Base-by-base conservation (phyloP, 2,329 filamentous ascomycete species). In the Ceratocystis diversiconidia region DNA sequence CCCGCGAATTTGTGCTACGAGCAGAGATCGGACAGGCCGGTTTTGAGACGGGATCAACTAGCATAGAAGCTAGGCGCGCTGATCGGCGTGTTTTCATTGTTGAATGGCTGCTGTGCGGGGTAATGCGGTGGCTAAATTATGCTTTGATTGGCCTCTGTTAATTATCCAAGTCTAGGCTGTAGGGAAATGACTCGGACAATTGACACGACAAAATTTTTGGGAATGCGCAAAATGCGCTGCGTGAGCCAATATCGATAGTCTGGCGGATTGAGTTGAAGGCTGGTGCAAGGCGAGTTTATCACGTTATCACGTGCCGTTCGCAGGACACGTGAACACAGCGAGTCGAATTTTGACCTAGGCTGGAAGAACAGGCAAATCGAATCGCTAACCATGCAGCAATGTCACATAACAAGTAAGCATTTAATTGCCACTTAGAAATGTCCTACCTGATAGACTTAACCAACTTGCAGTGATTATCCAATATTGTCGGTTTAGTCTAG, bases 1-100 rank as follows among this genome's bases (percentile, higher is more conserved):
- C 6, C 7, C 55, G 15, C 17, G 55, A n/a, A 10, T 28, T n/a
- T 8, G 28, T 17, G 28, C 32, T 36, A 36, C 28, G 17, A 30
- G 7, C n/a, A 8, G 55, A 17, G 3, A 59, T 30, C 25, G 15
- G 7, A n/a, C 15, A 8, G 7, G 17, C 28, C 8, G 28, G 7
- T 59, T 32, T 59, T 8, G 55, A 59, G 17, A 59, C 17, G 28
- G 55, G 55, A 22, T 36, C 28, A n/a, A 36, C 22, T 5, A 59
- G 5, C 55, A 59, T 61, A n/a, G 64, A 50, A 41, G 64, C 64
- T 4, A 65, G 41, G n/a, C 64, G 64, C 8, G 64, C 43, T 60
- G 64, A 65, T 22, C 57, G 55, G 6, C 64, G 64, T 19, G 43
- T 50, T 46, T 43, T 46, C 57, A 62, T 65, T 36, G 28, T 59